Percentiles rank a stretch among this genome's conserved stretches.
These are phyloP conservation scores for Dalbergia cochinchinensis DNA, from an alignment of 306 rosid species.

Conservation along the genomic window DNA sequence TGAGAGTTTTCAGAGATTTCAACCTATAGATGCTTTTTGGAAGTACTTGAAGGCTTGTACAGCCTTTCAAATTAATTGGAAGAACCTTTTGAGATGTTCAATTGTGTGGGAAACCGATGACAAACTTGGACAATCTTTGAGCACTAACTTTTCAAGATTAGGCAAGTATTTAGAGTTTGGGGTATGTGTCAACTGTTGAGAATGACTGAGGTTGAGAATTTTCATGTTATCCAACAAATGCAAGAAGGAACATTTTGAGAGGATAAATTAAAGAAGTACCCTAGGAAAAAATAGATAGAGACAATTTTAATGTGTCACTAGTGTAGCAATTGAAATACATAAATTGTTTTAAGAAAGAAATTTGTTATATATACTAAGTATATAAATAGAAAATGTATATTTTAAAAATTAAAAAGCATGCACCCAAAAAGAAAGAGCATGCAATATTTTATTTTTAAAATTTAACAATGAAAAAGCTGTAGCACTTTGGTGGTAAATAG, in stretches of 20 bases:
- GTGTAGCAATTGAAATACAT: not conserved
- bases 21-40: constrained; percentile 36
- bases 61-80: constrained; percentile 34
- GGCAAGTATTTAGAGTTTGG: constrained; percentile 44
- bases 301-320: not conserved
- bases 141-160: constrained; percentile 1
- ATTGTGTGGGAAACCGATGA: not conserved
- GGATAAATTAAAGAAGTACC: too few species aligned
- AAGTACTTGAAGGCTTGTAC: constrained; percentile 18
- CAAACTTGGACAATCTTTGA: constrained; percentile 40
- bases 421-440: too few species aligned
- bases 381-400: too few species aligned
- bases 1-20: constrained; percentile 24
- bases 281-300: not conserved
- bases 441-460: too few species aligned
- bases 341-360: too few species aligned
- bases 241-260: not conserved
- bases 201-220: constrained; percentile 45
- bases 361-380: too few species aligned
- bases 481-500: too few species aligned
- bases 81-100: constrained; percentile 9
- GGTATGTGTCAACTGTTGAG: constrained; percentile 4
- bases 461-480: too few species aligned
- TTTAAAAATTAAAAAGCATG: too few species aligned
- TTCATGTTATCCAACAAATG: constrained; percentile 41